Evolutionary conservation across 164 flowering plant species (phyloP), one percentile per base, ranked within the genome.

Genomic region (Tinospora cordifolia): DNA sequence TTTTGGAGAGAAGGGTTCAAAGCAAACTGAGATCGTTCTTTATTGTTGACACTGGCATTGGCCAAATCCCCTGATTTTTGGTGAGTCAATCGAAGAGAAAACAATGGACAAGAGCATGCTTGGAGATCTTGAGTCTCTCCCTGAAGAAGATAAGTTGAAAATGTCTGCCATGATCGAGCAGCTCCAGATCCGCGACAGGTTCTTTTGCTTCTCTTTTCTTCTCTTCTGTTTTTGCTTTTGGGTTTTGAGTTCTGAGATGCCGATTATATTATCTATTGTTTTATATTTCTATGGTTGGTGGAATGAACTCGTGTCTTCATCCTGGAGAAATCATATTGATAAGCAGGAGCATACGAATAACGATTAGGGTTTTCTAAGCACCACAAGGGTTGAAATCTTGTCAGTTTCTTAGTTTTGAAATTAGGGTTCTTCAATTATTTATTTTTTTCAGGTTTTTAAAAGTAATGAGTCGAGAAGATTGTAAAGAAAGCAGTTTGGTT

Each of bases 161-260:
- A 88, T 90, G 92, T 49, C 87, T 60, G 38, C 82, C 74, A 85
- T 87, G 86, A 85, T 90, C 68, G 97, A 90, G 30, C 90, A 90
- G 78, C 93, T 87, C 57, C 97, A 90, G 75, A 75, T 90, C 73
- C 90, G 93, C 3, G 96, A 90, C 83, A 90, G 96, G 96, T 90
- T 59, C 62, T 62, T 22, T 9, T 62, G 27, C 27, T 54, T 14
- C 60, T 6, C 10, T 54, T 15, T 19, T 30, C 36, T 30, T 30
- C 36, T 30, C 36, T 17, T 54, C 25, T 7, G n/a, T 54, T 54
- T n/a, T 51, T 47, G 41, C 62, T 10, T 44, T 15, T 66, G 21
- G 24, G 17, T 66, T 69, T 24, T 24, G 8, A 14, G 36, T 30
- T 54, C 58, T 51, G 17, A 19, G 19, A 22, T 51, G n/a, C 58